phyloP scores from a whole-genome alignment of 805 yeast species.

The Saccharomyces paradoxus region DNA sequence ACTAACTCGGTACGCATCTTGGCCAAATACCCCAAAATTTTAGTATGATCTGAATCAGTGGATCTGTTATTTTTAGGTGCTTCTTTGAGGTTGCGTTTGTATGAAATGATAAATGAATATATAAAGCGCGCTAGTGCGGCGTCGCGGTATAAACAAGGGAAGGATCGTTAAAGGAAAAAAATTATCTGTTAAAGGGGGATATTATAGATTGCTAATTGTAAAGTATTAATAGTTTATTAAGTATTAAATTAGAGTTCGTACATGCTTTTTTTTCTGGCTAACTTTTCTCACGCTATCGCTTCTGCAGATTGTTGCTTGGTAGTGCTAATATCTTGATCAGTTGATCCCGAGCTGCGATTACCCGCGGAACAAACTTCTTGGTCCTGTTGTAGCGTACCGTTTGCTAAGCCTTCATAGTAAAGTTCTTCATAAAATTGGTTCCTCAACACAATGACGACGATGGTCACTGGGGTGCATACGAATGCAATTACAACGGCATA shows the following conservation, averaged over 20 bases:
- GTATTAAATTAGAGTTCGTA: background rate
- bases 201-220: background rate
- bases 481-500: slow-evolving; percentile 17
- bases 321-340: background rate
- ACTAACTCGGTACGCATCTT: background rate
- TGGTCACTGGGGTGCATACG: slow-evolving; percentile 13
- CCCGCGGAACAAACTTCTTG: background rate
- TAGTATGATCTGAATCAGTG: background rate
- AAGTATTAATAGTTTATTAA: background rate
- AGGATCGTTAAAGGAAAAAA: background rate
- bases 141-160: background rate
- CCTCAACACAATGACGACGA: slow-evolving; percentile 13
- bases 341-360: background rate
- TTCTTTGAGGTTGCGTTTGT: background rate
- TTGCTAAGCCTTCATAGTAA: background rate
- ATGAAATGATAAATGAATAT: background rate
- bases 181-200: background rate
- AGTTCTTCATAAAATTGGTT: slow-evolving; percentile 5
- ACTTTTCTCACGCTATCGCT: background rate
- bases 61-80: background rate
- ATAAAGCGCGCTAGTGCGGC: background rate
- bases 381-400: background rate
- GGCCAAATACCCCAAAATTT: slow-evolving; percentile 10
- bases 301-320: background rate
- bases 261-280: background rate